Base-by-base conservation (phyloP, 306 rosid species). In the Sindora glabra region DNA sequence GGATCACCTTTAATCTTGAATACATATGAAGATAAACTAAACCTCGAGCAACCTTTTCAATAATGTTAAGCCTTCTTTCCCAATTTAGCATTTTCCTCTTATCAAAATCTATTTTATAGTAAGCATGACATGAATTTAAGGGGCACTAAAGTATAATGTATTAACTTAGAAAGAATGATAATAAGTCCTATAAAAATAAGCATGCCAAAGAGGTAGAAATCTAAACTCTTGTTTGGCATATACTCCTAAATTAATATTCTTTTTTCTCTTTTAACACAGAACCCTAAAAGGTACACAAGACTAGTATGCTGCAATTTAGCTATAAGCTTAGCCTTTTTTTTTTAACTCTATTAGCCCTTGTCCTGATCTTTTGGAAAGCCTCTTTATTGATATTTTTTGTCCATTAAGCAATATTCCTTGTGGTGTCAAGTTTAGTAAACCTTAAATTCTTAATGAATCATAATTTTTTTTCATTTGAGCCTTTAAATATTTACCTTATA, bases 21-120 rank as follows among this genome's bases (percentile, higher is more conserved):
- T n/a, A n/a, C n/a, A n/a, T n/a, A 15, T 74, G 77, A 1, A 74
- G 71, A 67, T 78, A 78, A 26, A 74, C 21, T 12, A 78, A 13
- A 47, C 80, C 80, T 48, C 70, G 71, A 56, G 70, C 64, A 27
- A 70, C 42, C 1, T 75, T 72, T 46, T 50, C 60, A 19, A 77
- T 71, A 37, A 77, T 77, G 40, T 10, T 42, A 49, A 65, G 66
- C 14, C 79, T 51, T 44, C 19, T 69, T 10, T 65, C 24, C 71
- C 83, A 78, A 17, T 7, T n/a, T n/a, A n/a, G n/a, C n/a, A n/a
- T n/a, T n/a, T n/a, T n/a, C n/a, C n/a, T n/a, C n/a, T n/a, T n/a
- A n/a, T n/a, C n/a, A n/a, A n/a, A n/a, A n/a, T n/a, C n/a, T n/a
- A n/a, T n/a, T n/a, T n/a, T n/a, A 1, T 10, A 72, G n/a, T 21